phyloP scores from a whole-genome alignment of 345 rosid species.

The Cochlearia excelsa region DNA sequence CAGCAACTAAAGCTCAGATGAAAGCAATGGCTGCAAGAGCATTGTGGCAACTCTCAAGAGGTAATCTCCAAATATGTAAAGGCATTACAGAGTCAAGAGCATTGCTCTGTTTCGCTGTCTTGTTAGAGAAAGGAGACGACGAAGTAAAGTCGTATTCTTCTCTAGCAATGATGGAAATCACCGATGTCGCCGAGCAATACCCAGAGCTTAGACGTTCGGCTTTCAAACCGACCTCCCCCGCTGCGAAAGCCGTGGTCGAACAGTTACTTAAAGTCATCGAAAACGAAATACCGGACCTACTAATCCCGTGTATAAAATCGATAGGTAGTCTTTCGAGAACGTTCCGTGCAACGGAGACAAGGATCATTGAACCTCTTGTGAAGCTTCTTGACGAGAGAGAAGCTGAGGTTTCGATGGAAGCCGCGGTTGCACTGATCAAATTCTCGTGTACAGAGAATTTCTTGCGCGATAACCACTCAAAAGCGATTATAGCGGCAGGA shows the following conservation, averaged over 20 bases:
- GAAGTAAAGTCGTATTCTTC: constrained; percentile 64
- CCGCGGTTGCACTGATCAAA: constrained; percentile 54
- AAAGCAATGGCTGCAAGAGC: constrained; percentile 82
- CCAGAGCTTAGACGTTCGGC: constrained; percentile 59
- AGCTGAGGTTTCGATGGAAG: constrained; percentile 57
- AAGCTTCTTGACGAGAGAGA: constrained; percentile 65
- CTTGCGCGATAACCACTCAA: constrained; percentile 53
- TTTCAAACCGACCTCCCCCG: constrained; percentile 73
- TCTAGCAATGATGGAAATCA: constrained; percentile 73
- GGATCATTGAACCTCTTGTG: constrained; percentile 61
- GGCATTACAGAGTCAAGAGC: constrained; percentile 74
- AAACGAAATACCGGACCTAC: constrained; percentile 49
- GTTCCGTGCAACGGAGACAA: constrained; percentile 65
- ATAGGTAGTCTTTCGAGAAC: constrained; percentile 78
- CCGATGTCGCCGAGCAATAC: constrained; percentile 56
- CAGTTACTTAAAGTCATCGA: constrained; percentile 51
- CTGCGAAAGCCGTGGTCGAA: constrained; percentile 69
- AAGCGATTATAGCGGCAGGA: constrained; percentile 54
- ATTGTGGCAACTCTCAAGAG: constrained; percentile 62
- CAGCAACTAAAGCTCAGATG: constrained; percentile 61
- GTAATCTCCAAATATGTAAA: constrained; percentile 53
- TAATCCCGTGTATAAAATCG: constrained; percentile 54
- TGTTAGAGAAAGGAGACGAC: constrained; percentile 60
- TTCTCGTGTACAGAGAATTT: constrained; percentile 58
- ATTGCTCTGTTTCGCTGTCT: constrained; percentile 57